Conservation (phyloP, 2,329 filamentous ascomycete genomes). For the Aspergillus floridensis region DNA sequence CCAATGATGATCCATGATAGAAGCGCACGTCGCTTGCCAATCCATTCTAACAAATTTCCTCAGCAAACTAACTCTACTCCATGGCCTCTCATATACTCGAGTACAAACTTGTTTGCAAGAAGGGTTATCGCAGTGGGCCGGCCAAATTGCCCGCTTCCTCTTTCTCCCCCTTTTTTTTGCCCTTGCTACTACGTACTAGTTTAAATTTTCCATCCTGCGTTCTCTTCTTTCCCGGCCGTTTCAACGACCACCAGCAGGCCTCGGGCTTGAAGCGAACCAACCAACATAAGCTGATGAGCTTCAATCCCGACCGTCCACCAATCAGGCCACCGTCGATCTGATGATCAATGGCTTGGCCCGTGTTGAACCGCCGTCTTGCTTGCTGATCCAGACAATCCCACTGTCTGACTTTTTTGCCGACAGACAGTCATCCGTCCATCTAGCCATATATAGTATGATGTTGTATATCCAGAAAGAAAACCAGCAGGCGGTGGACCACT, state of each 20-base stretch:
- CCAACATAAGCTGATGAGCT: not conserved
- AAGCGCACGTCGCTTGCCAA: too few species aligned
- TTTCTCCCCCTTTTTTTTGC: slow-evolving; percentile 10
- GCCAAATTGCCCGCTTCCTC: not conserved
- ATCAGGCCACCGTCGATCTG: slow-evolving; percentile 21
- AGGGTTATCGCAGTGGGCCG: not conserved
- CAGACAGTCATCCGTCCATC: too few species aligned
- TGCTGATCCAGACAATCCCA: not conserved
- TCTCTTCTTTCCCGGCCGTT: slow-evolving; percentile 6
- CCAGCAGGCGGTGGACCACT: not conserved
- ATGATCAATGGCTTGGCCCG: slow-evolving; percentile 21
- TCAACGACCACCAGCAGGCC: slow-evolving; percentile 2
- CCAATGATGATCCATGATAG: too few species aligned
- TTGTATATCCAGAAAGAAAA: not conserved
- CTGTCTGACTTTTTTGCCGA: too few species aligned
- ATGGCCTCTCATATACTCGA: too few species aligned
- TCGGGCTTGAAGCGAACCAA: not conserved
- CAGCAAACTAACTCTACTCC: too few species aligned
- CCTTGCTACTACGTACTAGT: not conserved
- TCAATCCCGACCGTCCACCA: slow-evolving; percentile 8
- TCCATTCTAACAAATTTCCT: too few species aligned
- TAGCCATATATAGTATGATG: not conserved
- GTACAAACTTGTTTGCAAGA: too few species aligned
- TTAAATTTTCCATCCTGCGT: not conserved
- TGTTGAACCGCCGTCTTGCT: slow-evolving; percentile 9